Conservation (phyloP, 176 grass and related monocot genomes). For the Neostapfia colusana region DNA sequence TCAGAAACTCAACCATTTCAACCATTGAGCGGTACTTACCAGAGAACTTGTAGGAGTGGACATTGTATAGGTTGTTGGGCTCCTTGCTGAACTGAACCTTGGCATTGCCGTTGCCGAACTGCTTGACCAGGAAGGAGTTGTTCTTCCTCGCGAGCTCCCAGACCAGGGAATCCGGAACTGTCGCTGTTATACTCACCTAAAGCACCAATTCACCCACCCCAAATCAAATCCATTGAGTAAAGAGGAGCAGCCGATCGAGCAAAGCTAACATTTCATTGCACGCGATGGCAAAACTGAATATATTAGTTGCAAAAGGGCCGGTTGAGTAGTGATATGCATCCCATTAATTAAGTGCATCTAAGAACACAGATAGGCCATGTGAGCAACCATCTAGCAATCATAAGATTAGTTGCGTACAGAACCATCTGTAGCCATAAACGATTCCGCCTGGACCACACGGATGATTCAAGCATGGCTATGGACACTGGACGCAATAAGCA, state of each 20-base stretch:
- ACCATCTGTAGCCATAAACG: neutral
- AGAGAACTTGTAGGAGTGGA: conserved; percentile 93
- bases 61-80: conserved; percentile 89
- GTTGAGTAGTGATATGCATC: neutral
- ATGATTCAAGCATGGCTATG: neutral
- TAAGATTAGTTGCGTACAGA: neutral
- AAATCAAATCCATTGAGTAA: neutral
- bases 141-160: conserved; percentile 93
- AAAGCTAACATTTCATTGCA: too few species aligned
- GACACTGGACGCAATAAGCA: neutral
- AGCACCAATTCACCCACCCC: neutral
- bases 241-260: neutral
- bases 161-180: conserved; percentile 63
- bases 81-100: conserved; percentile 93
- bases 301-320: neutral
- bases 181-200: conserved; percentile 49
- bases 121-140: conserved; percentile 83
- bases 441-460: neutral
- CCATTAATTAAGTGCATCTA: neutral
- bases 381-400: neutral
- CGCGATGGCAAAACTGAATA: neutral
- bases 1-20: neutral
- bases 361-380: neutral
- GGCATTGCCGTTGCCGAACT: conserved; percentile 84
- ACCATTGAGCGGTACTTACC: conserved; percentile 48